These are phyloP conservation scores for Paramyrothecium sp. DNA, from an alignment of 2,329 filamentous ascomycete species.

Conservation along the genomic window DNA sequence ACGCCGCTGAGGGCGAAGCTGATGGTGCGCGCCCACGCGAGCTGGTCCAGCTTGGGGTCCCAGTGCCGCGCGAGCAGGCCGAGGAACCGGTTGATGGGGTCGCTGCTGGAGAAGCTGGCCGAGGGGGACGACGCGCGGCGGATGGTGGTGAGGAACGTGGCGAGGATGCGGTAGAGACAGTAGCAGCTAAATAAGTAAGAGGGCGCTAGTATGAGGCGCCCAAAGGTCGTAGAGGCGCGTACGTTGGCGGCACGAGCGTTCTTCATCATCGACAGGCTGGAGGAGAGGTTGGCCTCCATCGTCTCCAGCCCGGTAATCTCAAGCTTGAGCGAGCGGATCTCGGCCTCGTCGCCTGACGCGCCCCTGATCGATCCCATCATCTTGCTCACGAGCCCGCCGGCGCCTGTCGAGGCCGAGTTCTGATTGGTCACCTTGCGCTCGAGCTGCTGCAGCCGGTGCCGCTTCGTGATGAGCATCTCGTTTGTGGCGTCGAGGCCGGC, in stretches of 20 bases:
- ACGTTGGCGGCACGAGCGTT: constrained; percentile 62
- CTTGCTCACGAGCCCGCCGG: constrained; percentile 66
- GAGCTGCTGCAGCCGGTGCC: constrained; percentile 67
- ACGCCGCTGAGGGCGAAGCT: constrained; percentile 80
- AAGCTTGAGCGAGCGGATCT: constrained; percentile 63
- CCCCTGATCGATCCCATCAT: constrained; percentile 71
- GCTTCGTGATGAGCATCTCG: constrained; percentile 76
- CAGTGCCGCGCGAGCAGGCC: constrained; percentile 79
- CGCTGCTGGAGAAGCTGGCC: constrained; percentile 63
- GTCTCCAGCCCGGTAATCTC: constrained; percentile 79
- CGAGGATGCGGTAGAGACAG: constrained; percentile 79
- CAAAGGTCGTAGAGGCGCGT: constrained; percentile 65
- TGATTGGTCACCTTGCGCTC: constrained; percentile 56
- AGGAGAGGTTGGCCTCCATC: constrained; percentile 71
- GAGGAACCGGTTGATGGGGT: constrained; percentile 82
- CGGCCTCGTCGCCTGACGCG: constrained; percentile 56
- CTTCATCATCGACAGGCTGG: constrained; percentile 63
- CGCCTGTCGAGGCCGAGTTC: constrained; percentile 13
- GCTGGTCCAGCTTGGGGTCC: constrained; percentile 78
- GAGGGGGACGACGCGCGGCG: constrained; percentile 47
- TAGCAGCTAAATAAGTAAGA: constrained; percentile 74
- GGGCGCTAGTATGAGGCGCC: constrained; percentile 60
- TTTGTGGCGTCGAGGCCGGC: constrained; percentile 74
- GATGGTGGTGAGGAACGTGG: constrained; percentile 67
- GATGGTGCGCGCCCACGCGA: constrained; percentile 81